Base-by-base conservation (phyloP, 306 rosid species). In the Abrus precatorius region DNA sequence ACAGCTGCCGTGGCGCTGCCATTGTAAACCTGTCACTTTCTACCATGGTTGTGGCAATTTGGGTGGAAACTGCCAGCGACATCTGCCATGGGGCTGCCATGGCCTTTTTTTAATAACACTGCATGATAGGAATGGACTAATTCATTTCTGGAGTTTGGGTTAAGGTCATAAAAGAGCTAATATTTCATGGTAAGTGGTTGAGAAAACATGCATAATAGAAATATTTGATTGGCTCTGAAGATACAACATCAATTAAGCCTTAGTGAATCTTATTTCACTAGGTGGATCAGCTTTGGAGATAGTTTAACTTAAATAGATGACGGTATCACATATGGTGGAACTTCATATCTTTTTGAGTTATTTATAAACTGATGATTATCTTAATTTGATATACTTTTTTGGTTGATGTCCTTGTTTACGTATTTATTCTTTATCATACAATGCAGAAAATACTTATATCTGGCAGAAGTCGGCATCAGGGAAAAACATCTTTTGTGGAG, bases 401-500 rank as follows among this genome's bases (percentile, higher is more conserved):
- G 59, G 47, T 72, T 49, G 41, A 44, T 4, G 33, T 50, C 71
- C 63, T 36, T 74, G 5, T 20, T 36, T 33, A 68, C 69, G 34
- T 52, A 64, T 72, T 54, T 78, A 54, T 68, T 33, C 13, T 32
- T 72, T 28, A 36, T 12, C 74, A 30, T 75, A 28, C 72, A 38
- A 69, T 83, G 66, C 91, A 95, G 99, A 86, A 79, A 72, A 81
- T 85, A 70, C 85, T 86, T 47, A 74, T 60, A 74, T 77, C 92
- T 68, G 87, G 90, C 41, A 75, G 93, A 61, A 83, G 93, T 84
- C 83, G 69, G 79, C 88, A 78, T 78, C 89, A 50, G 72, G 99
- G 99, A 56, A 95, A 95, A 86, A 95, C 99, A 66, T 95, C 98
- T 10, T 95, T 95, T 90, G 99, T 95, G 81, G 99, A 95, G 88